phyloP scores from a whole-genome alignment of 495 filamentous ascomycete genomes.

The Hypoxylon trugodes region DNA sequence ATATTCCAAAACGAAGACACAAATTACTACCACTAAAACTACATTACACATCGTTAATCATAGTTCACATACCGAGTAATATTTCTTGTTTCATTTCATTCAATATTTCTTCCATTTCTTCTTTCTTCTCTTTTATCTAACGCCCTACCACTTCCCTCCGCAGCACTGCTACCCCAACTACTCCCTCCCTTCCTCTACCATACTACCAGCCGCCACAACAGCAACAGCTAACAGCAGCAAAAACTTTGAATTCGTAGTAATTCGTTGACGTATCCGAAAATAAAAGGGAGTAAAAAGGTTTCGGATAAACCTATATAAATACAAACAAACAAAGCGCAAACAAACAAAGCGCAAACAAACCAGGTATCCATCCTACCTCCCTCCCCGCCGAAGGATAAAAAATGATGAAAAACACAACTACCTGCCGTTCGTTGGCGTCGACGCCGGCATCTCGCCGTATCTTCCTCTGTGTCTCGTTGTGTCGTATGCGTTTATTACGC shows the following conservation, averaged over 20 bases:
- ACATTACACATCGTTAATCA: no score
- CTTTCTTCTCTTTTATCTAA: no score
- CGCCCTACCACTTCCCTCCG: no score
- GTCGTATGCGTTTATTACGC: slow-evolving; percentile 95
- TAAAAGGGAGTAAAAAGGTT: no score
- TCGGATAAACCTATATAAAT: slow-evolving; percentile 21
- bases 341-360: not conserved
- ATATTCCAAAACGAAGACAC: no score
- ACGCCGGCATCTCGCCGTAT: slow-evolving; percentile 96
- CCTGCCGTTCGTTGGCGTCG: slow-evolving; percentile 52
- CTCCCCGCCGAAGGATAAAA: no score
- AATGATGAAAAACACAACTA: no score
- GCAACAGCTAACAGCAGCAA: not conserved
- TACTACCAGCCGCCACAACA: slow-evolving; percentile 1
- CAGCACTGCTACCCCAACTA: no score
- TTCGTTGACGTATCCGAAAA: slow-evolving; percentile 19
- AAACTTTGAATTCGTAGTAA: slow-evolving; percentile 23
- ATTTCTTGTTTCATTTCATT: no score
- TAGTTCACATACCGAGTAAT: no score
- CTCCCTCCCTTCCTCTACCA: not conserved
- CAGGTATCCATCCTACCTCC: not conserved
- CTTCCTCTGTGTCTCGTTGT: slow-evolving; percentile 90
- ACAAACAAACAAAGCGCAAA: slow-evolving; percentile 14
- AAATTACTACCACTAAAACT: no score
- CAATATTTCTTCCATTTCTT: no score